Conservation (phyloP, 331 rosid genomes). For the Phaseolus coccineus region DNA sequence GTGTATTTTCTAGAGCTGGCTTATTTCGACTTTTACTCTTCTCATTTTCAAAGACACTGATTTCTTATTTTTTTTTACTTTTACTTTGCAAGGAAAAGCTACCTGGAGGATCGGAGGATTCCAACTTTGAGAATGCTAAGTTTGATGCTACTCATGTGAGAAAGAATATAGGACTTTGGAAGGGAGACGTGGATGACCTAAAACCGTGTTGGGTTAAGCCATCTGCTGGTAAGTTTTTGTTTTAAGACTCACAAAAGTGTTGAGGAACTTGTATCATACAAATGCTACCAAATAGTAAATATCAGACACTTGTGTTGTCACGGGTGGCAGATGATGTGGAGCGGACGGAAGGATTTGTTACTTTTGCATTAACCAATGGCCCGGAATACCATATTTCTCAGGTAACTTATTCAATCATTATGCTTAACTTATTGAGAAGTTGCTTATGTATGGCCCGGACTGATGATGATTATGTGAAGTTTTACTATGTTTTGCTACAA, state of each 20-base stretch:
- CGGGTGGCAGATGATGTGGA: conserved; percentile 63
- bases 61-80: background rate
- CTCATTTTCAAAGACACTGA: background rate
- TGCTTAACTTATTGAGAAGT: conserved; percentile 24
- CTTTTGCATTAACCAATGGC: conserved; percentile 80
- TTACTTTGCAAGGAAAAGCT: conserved; percentile 59
- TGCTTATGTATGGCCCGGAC: background rate
- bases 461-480: background rate
- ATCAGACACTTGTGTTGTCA: background rate
- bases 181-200: conserved; percentile 55
- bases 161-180: conserved; percentile 58
- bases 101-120: conserved; percentile 64
- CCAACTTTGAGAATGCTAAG: conserved; percentile 49
- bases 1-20: background rate
- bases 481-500: background rate
- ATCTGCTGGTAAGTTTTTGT: conserved; percentile 52
- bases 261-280: background rate
- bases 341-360: conserved; percentile 69
- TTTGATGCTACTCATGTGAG: conserved; percentile 45
- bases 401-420: conserved; percentile 50
- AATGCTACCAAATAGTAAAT: background rate
- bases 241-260: background rate
- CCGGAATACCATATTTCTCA: conserved; percentile 87
- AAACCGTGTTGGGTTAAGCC: conserved; percentile 78
- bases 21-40: background rate